Evolutionary conservation across 306 rosid genomes (phyloP).

Genomic region (Mimosa pudica): DNA sequence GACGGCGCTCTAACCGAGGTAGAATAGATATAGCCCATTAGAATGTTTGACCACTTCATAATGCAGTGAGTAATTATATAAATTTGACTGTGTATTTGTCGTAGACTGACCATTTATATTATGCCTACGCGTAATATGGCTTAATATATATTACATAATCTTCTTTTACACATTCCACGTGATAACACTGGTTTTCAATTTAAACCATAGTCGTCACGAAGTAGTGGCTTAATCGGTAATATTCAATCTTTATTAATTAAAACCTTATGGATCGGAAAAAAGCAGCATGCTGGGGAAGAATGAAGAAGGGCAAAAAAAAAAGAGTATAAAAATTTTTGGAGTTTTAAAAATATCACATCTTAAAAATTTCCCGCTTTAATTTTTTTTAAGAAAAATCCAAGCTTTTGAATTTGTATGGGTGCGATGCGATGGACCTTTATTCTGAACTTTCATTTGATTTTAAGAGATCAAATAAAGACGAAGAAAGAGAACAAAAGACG

Average conservation of each 20-base stretch:
- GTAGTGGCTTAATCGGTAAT: neutral
- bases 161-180: neutral
- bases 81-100: neutral
- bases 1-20: constrained; percentile 77
- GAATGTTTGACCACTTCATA: constrained; percentile 55
- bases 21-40: neutral
- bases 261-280: too few species aligned
- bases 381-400: constrained; percentile 32
- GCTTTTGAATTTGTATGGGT: constrained; percentile 43
- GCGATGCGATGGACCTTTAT: constrained; percentile 41
- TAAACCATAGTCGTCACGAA: neutral
- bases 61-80: neutral
- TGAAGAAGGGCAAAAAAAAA: constrained; percentile 14
- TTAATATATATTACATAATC: neutral
- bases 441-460: constrained; percentile 43
- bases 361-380: constrained; percentile 29
- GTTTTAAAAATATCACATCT: constrained; percentile 11
- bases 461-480: constrained; percentile 28
- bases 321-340: constrained; percentile 10
- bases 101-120: neutral
- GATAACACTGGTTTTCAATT: neutral
- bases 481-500: constrained; percentile 28
- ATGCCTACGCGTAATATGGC: neutral
- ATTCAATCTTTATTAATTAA: neutral
- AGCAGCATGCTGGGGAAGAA: too few species aligned